Evolutionary conservation across 345 rosid species (phyloP).

Genomic region (Aquilaria yunnanensis): DNA sequence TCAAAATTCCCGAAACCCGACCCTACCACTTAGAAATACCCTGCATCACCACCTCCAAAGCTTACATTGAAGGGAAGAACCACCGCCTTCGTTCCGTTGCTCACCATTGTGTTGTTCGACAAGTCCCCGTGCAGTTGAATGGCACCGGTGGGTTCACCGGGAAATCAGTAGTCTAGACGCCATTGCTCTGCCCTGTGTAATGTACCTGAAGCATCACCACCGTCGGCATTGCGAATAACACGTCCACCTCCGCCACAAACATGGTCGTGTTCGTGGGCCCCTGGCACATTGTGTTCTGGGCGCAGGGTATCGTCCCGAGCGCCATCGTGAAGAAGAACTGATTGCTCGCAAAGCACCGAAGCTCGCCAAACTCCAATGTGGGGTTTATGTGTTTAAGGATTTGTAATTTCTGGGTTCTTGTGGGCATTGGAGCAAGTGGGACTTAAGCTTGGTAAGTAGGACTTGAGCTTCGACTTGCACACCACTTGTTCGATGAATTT

Average conservation of each 20-base stretch:
- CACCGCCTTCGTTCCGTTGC: constrained; percentile 19
- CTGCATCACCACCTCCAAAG: constrained; percentile 34
- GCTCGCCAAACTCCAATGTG: too few species aligned
- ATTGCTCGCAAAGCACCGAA: too few species aligned
- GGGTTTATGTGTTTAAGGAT: too few species aligned
- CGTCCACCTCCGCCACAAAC: constrained; percentile 33
- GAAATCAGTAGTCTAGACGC: constrained; percentile 40
- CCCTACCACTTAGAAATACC: constrained; percentile 31
- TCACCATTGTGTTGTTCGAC: constrained; percentile 30
- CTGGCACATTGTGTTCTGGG: constrained; percentile 31
- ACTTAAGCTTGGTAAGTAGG: too few species aligned
- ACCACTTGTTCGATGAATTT: too few species aligned
- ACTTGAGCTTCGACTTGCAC: too few species aligned
- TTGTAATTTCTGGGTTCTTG: too few species aligned
- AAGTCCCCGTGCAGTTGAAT: constrained; percentile 28
- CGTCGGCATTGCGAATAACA: constrained; percentile 36
- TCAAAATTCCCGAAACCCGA: constrained; percentile 31
- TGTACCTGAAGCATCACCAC: constrained; percentile 34
- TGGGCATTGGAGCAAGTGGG: too few species aligned
- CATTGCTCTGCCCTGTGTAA: constrained; percentile 29
- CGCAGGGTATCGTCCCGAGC: constrained; percentile 36
- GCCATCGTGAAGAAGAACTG: constrained; percentile 36
- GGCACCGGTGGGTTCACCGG: constrained; percentile 19
- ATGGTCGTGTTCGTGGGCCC: constrained; percentile 36
- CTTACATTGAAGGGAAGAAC: constrained; percentile 28